Base-by-base conservation (phyloP, 148 eudicot genomes). In the Vaccinium darrowii region DNA sequence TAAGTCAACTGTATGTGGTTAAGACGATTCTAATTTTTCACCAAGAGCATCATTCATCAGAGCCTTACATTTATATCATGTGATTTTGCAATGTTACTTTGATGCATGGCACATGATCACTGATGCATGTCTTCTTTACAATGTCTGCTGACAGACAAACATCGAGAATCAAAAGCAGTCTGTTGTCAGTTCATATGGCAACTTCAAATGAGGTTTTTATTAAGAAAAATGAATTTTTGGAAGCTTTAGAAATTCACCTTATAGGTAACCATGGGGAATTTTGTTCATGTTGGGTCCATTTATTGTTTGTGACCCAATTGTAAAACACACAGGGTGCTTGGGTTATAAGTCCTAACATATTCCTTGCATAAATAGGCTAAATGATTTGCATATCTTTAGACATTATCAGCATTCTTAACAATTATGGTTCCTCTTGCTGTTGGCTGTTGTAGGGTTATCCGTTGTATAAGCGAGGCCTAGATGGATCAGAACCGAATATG, bases 1-100 rank as follows among this genome's bases (percentile, higher is more conserved):
- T 95, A 88, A 90, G 98, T 84, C 90, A 69, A 84, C 83, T 85
- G 98, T 95, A 88, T 89, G 98, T 90, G 75, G 80, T 56, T 30
- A 81, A 25, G 33, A 77, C 52, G 50, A 23, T 52, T 30, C n/a
- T 52, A 47, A 39, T 23, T n/a, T 71, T 52, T 82, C 15, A 10
- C 60, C 19, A 52, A 60, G 14, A 23, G 43, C 63, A 43, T 27
- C 63, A 13, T 79, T 33, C 25, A 16, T 30, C 39, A 0, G 60
- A 27, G 57, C n/a, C 16, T 67, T 52, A 36, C 36, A 21, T 50
- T 21, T 82, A 69, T 52, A 51, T 30, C 62, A 72, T 72, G 19
- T 11, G 14, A 27, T 80, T 47, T 36, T 36, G 54, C 67, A 82
- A 52, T 5, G 4, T 63, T 49, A 25, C 15, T 6, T 16, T 56